Evolutionary conservation across 495 filamentous ascomycete species (phyloP).

Genomic region (Jackrogersella minutella): DNA sequence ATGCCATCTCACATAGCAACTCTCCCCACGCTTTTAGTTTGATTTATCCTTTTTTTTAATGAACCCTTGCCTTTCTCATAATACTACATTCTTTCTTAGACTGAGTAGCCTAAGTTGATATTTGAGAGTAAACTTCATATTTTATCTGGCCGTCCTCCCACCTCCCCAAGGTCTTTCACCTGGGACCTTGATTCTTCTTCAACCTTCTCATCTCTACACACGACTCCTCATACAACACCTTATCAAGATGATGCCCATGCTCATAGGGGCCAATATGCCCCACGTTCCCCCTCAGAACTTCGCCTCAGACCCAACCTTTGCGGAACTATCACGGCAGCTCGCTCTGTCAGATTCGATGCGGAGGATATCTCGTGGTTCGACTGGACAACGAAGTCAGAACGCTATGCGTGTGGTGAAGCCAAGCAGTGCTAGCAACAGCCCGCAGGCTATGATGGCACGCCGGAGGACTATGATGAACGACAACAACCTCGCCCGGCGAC

Average conservation of each 20-base stretch:
- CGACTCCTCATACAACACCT: conserved; percentile 7
- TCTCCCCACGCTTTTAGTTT: conserved; percentile 44
- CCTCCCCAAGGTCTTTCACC: not conserved
- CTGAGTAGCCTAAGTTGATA: conserved; percentile 37
- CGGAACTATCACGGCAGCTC: conserved; percentile 52
- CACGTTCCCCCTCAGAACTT: conserved; percentile 40
- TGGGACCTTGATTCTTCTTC: conserved; percentile 1
- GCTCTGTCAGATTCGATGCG: conserved; percentile 45
- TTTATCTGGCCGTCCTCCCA: conserved; percentile 35
- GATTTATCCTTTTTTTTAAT: conserved; percentile 46
- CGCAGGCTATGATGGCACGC: conserved; percentile 60
- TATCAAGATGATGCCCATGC: conserved; percentile 43
- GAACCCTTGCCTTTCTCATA: conserved; percentile 40
- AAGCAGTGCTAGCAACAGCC: conserved; percentile 74
- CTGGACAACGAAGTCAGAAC: conserved; percentile 49
- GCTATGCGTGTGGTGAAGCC: conserved; percentile 70
- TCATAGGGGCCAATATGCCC: conserved; percentile 33
- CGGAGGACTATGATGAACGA: conserved; percentile 65
- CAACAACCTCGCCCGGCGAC: conserved; percentile 46
- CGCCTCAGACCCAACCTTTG: conserved; percentile 45
- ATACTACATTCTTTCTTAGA: conserved; percentile 42
- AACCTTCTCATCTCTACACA: conserved; percentile 11
- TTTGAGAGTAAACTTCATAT: conserved; percentile 39
- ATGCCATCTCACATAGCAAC: conserved; percentile 43
- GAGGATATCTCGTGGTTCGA: conserved; percentile 52